Evolutionary conservation across 1,139 yeast species (phyloP), one percentile per base, ranked within the genome.

Genomic region (Debaryomyces robertsiae): DNA sequence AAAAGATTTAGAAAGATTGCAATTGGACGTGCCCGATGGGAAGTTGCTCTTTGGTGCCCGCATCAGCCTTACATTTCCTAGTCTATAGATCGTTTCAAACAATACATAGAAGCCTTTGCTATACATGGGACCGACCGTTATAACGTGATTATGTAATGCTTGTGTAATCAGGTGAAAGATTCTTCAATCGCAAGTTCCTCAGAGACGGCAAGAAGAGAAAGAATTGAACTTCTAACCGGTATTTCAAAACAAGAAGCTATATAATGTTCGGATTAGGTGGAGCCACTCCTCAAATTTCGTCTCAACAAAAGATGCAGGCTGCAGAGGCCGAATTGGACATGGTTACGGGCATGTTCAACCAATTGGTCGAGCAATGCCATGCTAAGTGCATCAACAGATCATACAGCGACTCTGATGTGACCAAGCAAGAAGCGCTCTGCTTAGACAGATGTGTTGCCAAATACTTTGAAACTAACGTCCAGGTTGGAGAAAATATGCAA

Each of bases 261-360:
- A 38, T 29, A 28, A 73, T 73, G 78, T 81, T 91, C 61, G 98
- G 98, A 61, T 77, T 93, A 55, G 95, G 96, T 55, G 88, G 89
- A 48, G 75, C 81, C 43, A 71, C 83, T 52, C 90, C 91, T 49
- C 88, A 82, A 63, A 61, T 82, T 47, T 74, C 86, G 30, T 77
- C 89, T 36, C 86, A 83, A 54, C 90, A 84, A 62, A 85, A 85
- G 66, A 73, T 85, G 47, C 75, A 76, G 54, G 79, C 73, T 57
- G 84, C 81, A 48, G 96, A 94, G 57, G 97, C 98, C 40, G 98
- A 91, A 67, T 79, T 91, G 53, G 98, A 91, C 62, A 84, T 91
- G 84, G 96, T 91, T 54, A 90, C 97, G 23, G 96, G 94, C 53
- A 90, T 91, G 97, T 91, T 91, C 81, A 91, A 91, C 79, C 82